These are phyloP conservation scores for Lipomyces sp. DNA, from an alignment of 805 yeast genomes.

Conservation along the genomic window DNA sequence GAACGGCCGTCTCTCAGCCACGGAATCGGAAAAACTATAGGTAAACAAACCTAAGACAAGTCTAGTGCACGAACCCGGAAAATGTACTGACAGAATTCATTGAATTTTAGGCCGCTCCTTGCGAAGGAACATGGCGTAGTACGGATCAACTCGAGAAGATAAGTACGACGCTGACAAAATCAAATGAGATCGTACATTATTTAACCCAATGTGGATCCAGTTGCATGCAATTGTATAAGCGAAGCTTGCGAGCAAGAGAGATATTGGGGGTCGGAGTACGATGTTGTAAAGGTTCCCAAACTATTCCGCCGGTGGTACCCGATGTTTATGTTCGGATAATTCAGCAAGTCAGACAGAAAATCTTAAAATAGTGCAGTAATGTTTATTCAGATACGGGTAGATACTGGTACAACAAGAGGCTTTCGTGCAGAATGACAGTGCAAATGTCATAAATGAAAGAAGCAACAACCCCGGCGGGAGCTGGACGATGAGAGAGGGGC, in stretches of 20 bases:
- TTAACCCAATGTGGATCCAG: neutral
- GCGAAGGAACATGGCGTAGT: neutral
- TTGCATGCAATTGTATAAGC: neutral
- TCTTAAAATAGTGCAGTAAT: neutral
- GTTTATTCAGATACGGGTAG: neutral
- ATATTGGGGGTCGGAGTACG: neutral
- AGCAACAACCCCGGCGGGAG: neutral
- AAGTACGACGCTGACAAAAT: neutral
- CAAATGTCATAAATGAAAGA: neutral
- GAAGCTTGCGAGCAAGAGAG: neutral
- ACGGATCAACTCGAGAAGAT: neutral
- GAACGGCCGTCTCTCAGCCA: neutral
- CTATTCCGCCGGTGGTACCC: neutral
- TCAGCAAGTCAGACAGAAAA: neutral
- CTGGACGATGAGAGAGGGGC: neutral
- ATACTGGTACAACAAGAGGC: neutral
- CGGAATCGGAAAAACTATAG: neutral
- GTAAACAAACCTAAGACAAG: conserved; percentile 3
- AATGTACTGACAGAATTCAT: neutral
- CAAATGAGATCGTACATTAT: neutral
- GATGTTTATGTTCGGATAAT: neutral
- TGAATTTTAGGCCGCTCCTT: neutral
- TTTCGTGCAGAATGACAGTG: neutral
- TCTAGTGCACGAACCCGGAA: neutral
- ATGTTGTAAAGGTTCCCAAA: neutral